Percentiles rank a stretch among this genome's conserved stretches.
These are phyloP conservation scores for Morella rubra DNA, from an alignment of 306 rosid species.

Conservation along the genomic window DNA sequence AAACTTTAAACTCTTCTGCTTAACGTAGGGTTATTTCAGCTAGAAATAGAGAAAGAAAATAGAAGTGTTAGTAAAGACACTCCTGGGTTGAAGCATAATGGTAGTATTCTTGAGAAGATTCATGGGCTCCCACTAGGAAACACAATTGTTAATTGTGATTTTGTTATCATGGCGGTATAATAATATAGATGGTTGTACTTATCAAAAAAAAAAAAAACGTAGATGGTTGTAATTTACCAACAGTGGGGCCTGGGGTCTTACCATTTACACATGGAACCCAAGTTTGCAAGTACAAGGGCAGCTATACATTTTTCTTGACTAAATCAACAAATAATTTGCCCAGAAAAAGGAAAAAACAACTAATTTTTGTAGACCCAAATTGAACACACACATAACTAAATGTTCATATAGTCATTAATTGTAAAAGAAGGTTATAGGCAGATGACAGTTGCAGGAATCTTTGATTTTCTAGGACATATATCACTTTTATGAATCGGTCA, in stretches of 20 bases:
- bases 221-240: not conserved
- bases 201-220: not conserved
- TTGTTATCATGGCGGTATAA: not conserved
- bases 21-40: constrained; percentile 13
- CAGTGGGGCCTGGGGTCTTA: not conserved
- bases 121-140: not conserved
- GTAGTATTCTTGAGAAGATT: not conserved
- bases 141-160: not conserved
- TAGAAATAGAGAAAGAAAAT: constrained; percentile 10
- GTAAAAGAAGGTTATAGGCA: not conserved
- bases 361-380: not conserved
- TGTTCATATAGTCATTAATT: not conserved
- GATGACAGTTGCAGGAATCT: not conserved
- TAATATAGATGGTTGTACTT: not conserved
- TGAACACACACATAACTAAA: not conserved
- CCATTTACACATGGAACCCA: not conserved
- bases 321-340: too few species aligned
- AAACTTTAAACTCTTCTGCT: not conserved
- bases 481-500: not conserved
- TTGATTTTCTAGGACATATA: not conserved
- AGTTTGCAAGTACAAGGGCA: not conserved
- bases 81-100: constrained; percentile 12
- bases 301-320: too few species aligned
- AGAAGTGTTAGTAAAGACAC: constrained; percentile 6
- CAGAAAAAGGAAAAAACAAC: too few species aligned